These are phyloP conservation scores for Sclerotinia spermophila DNA, from an alignment of 2,329 filamentous ascomycete genomes.

Conservation along the genomic window DNA sequence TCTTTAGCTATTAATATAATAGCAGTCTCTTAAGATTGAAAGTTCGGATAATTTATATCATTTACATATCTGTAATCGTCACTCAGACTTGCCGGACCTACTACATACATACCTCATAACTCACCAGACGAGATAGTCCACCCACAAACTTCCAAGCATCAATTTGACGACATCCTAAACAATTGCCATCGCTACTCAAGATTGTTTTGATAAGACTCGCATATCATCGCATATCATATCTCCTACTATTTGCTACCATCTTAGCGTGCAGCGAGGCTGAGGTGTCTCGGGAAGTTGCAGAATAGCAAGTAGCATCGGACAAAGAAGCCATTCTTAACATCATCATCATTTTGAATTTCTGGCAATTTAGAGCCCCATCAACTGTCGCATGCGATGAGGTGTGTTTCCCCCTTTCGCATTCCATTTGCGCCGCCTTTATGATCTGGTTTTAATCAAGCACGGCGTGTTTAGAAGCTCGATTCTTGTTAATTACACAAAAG, in stretches of 20 bases:
- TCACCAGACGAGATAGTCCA: background rate
- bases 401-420: conserved; percentile 9
- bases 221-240: background rate
- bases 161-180: background rate
- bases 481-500: conserved; percentile 3
- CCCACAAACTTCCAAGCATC: background rate
- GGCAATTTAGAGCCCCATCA: background rate
- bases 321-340: conserved; percentile 17
- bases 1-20: background rate
- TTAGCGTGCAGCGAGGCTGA: conserved; percentile 31
- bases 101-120: background rate
- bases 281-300: conserved; percentile 33
- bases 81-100: background rate
- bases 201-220: conserved; percentile 3
- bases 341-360: background rate
- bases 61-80: conserved; percentile 10
- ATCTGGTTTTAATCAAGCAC: background rate
- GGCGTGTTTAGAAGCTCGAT: background rate
- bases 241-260: background rate
- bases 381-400: conserved; percentile 16
- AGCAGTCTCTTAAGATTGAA: background rate
- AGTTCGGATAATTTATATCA: background rate
- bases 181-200: background rate
- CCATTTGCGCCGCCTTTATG: background rate
- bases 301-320: conserved; percentile 17